Evolutionary conservation across 495 filamentous ascomycete genomes (phyloP), one percentile per base, ranked within the genome.

Genomic region (Cercophora sp.): DNA sequence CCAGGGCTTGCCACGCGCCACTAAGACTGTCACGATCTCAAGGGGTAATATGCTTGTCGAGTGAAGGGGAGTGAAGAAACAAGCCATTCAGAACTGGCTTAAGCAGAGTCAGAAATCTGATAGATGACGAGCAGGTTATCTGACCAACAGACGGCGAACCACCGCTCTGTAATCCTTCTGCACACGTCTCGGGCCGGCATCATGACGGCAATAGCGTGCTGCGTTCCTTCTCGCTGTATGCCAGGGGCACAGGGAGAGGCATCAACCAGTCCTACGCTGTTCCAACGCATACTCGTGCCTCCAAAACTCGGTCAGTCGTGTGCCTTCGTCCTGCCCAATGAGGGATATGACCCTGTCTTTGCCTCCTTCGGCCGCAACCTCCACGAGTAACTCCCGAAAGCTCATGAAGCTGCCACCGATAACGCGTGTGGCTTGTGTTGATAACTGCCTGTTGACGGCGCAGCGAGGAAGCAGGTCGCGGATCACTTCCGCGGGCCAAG

Each of bases 351-450:
- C 44, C 54, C 57, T 68, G 4, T 74, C 75, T 5, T 64, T 57
- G 19, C 32, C 19, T 24, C 22, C 16, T 0, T 48, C 48, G 4
- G 64, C 72, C 18, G 61, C 66, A 4, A 67, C 54, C 42, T 68
- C 60, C 22, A 67, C 59, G 8, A 75, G 65, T n/a, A 87, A 50
- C 13, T 73, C 71, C 25, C 57, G 54, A n/a, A 85, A 57, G 31
- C 68, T 71, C 3, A 62, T 58, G 37, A 73, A 77, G 25, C 79
- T 54, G 52, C 79, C 74, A 19, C 71, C 79, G 36, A 84, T 58
- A 25, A 80, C 63, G 48, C 79, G 71, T 6, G 64, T 63, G 6
- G 71, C 56, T 39, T 79, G 74, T 22, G 71, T 65, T 0, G 70
- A 47, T 8, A 82, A 54, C 0, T 59, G 62, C 3, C 56, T 65